These are phyloP conservation scores for Micromonas pusilla DNA, from an alignment of 139 green algal species.

Conservation along the genomic window DNA sequence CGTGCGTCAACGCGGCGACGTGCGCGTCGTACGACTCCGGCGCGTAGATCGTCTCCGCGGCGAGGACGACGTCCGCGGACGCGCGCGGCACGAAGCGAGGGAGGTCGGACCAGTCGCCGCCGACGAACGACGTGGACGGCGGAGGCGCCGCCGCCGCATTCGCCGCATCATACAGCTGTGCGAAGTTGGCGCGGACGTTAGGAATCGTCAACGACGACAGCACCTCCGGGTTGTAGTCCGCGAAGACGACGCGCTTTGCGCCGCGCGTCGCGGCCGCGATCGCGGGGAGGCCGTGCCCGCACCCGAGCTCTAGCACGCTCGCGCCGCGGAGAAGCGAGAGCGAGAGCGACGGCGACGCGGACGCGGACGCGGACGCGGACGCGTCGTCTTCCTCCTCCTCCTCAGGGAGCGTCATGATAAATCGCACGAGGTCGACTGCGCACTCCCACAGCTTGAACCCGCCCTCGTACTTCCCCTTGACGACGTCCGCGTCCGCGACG, in stretches of 20 bases:
- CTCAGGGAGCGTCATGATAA: conserved; percentile 39
- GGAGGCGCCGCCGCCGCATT: conserved; percentile 1
- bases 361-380: too few species aligned
- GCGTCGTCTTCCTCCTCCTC: background rate
- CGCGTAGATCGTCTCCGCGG: conserved; percentile 77
- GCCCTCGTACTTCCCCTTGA: conserved; percentile 40
- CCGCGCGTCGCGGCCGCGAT: conserved; percentile 60
- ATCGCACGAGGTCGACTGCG: conserved; percentile 61
- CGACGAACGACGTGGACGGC: conserved; percentile 6
- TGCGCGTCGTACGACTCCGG: conserved; percentile 46
- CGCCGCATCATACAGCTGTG: background rate
- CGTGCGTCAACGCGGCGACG: conserved; percentile 57
- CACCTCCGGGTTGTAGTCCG: conserved; percentile 82
- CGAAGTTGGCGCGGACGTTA: conserved; percentile 58
- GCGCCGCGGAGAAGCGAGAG: conserved; percentile 34
- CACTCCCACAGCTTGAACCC: conserved; percentile 94
- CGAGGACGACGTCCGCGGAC: conserved; percentile 71
- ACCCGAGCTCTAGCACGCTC: conserved; percentile 80
- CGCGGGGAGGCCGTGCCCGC: conserved; percentile 81
- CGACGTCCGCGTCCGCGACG: conserved; percentile 14
- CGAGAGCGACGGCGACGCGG: too few species aligned
- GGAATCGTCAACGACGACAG: conserved; percentile 56
- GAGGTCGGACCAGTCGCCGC: conserved; percentile 57
- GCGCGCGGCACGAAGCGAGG: conserved; percentile 1
- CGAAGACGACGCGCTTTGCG: conserved; percentile 29